A percentile compares a stretch with the other conserved stretches of the same genome.
Conservation (phyloP, 177 flowering plant species). For the Telopea speciosissima region DNA sequence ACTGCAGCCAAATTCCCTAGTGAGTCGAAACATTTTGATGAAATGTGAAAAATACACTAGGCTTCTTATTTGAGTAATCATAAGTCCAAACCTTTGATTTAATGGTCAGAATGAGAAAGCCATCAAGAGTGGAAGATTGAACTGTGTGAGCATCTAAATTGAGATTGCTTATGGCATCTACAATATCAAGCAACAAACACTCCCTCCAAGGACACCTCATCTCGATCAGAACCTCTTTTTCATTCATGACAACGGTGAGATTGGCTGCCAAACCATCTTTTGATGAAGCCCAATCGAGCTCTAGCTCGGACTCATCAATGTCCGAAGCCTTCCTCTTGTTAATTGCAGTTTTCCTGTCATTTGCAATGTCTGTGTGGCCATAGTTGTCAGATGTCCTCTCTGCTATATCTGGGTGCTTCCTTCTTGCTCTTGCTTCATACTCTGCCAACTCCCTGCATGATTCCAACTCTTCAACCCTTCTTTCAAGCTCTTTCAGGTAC, state of each 20-base stretch:
- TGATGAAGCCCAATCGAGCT: conserved; percentile 21
- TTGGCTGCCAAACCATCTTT: conserved; percentile 28
- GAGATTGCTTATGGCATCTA: conserved; percentile 55
- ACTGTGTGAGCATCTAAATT: conserved; percentile 53
- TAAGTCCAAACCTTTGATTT: conserved; percentile 52
- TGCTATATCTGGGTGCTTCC: conserved; percentile 39
- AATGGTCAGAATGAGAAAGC: conserved; percentile 37
- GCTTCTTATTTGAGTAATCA: background rate
- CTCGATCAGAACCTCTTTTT: conserved; percentile 48
- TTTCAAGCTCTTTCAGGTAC: conserved; percentile 66
- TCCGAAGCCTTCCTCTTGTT: conserved; percentile 63
- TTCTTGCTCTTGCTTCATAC: conserved; percentile 29
- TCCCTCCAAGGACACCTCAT: conserved; percentile 63
- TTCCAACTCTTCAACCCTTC: conserved; percentile 61
- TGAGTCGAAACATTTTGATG: background rate
- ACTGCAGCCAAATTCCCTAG: conserved; percentile 36
- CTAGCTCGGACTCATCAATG: conserved; percentile 37
- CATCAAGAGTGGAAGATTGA: conserved; percentile 46
- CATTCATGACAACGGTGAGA: conserved; percentile 43
- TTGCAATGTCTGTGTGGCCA: conserved; percentile 20
- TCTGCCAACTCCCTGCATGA: conserved; percentile 32
- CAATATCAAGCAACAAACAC: conserved; percentile 49
- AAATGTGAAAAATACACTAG: background rate
- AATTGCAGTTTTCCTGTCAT: conserved; percentile 24
- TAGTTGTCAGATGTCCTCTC: conserved; percentile 69